A percentile compares a stretch with the other conserved stretches of the same genome.
Conservation (phyloP, 306 rosid species). For the Gastrolobium villosum region DNA sequence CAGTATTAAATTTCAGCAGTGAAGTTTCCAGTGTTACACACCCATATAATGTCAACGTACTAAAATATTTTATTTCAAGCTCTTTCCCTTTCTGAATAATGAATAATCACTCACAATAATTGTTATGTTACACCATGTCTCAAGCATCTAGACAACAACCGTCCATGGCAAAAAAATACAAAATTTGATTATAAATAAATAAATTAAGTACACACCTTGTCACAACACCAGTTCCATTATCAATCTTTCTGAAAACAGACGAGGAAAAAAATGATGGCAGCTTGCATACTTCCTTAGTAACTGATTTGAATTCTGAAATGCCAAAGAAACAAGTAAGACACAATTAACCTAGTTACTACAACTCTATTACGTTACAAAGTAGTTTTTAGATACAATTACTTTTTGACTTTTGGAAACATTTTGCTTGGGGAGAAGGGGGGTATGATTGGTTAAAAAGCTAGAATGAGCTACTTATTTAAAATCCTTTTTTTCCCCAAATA, state of each 20-base stretch:
- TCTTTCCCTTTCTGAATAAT: slow-evolving; percentile 38
- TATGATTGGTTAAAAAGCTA: slow-evolving; percentile 38
- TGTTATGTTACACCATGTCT: slow-evolving; percentile 5
- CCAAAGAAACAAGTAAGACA: slow-evolving; percentile 52
- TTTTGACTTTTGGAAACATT: slow-evolving; percentile 44
- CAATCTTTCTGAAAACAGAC: slow-evolving; percentile 86
- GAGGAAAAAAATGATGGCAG: slow-evolving; percentile 93
- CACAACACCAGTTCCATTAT: slow-evolving; percentile 78
- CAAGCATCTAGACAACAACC: slow-evolving; percentile 29
- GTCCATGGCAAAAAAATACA: slow-evolving; percentile 17
- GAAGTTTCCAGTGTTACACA: neutral
- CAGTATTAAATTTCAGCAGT: neutral
- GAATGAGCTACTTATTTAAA: slow-evolving; percentile 31
- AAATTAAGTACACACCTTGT: slow-evolving; percentile 70
- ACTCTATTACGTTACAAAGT: slow-evolving; percentile 21
- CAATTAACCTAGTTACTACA: slow-evolving; percentile 37
- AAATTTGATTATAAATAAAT: slow-evolving; percentile 9
- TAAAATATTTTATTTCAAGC: neutral
- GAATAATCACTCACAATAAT: slow-evolving; percentile 23
- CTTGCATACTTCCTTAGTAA: slow-evolving; percentile 96
- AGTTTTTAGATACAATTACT: neutral
- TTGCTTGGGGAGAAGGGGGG: slow-evolving; percentile 1
- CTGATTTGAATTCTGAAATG: slow-evolving; percentile 79
- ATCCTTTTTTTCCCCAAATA: slow-evolving; percentile 29
- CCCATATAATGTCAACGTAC: neutral